phyloP scores from a whole-genome alignment of 2,329 filamentous ascomycete genomes.

The Fusarium cicatricum region DNA sequence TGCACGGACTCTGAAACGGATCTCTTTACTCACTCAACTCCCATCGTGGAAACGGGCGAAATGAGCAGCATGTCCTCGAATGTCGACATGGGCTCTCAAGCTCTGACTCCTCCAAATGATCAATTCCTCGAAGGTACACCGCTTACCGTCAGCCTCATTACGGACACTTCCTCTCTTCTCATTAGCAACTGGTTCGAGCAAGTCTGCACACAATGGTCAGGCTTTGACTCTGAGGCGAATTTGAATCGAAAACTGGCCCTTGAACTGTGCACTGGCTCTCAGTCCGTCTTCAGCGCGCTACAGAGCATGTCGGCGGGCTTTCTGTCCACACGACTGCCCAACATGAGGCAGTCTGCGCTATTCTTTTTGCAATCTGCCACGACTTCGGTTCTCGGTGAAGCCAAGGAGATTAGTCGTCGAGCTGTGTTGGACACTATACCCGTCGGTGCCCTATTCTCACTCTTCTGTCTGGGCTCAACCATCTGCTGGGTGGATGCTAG shows the following conservation, averaged over 20 bases:
- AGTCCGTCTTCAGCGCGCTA: conserved; percentile 49
- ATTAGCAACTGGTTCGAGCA: conserved; percentile 52
- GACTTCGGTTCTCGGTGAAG: conserved; percentile 46
- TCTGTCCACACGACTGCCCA: conserved; percentile 46
- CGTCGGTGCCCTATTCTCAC: conserved; percentile 47
- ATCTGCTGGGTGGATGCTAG: conserved; percentile 51
- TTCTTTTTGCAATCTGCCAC: conserved; percentile 48
- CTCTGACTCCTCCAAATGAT: conserved; percentile 13
- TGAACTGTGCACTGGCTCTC: conserved; percentile 48
- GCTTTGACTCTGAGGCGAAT: conserved; percentile 51
- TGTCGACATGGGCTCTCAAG: conserved; percentile 8
- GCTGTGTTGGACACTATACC: conserved; percentile 40
- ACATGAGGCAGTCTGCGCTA: conserved; percentile 47
- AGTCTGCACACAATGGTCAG: conserved; percentile 53
- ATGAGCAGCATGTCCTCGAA: conserved; percentile 4
- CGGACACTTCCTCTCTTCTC: conserved; percentile 45
- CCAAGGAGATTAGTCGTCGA: conserved; percentile 39
- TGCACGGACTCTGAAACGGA: conserved; percentile 25
- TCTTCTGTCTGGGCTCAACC: conserved; percentile 52
- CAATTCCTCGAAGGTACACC: conserved; percentile 25
- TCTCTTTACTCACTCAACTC: conserved; percentile 15
- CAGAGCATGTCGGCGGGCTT: conserved; percentile 54
- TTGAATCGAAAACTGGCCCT: conserved; percentile 50
- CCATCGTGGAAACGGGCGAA: conserved; percentile 3
- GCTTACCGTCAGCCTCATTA: conserved; percentile 35